A percentile compares a stretch with the other conserved stretches of the same genome.
phyloP scores from a whole-genome alignment of 2,329 filamentous ascomycete genomes.

The Cladosporium oxysporum region DNA sequence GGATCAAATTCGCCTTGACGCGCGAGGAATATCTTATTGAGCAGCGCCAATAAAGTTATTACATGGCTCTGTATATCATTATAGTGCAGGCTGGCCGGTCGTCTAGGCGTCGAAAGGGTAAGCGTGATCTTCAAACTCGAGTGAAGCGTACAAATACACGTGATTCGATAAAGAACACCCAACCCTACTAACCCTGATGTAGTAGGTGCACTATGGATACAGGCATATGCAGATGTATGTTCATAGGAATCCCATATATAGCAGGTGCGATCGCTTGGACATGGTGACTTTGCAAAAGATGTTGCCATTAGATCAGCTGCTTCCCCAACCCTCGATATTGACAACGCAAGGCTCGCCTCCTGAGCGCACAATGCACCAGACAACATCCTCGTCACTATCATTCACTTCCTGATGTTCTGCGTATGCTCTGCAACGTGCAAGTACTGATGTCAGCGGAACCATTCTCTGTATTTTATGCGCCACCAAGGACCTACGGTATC shows the following conservation, averaged over 20 bases:
- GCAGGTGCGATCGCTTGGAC: background rate
- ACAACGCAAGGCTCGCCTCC: conserved; percentile 63
- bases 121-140: background rate
- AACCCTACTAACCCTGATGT: background rate
- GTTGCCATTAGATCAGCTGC: conserved; percentile 24
- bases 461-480: background rate
- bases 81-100: background rate
- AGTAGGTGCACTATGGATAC: background rate
- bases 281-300: background rate
- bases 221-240: background rate
- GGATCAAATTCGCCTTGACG: background rate
- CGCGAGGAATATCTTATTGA: background rate
- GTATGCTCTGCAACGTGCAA: conserved; percentile 48
- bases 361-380: conserved; percentile 67
- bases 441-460: background rate
- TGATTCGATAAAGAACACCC: background rate
- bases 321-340: conserved; percentile 63
- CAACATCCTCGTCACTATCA: conserved; percentile 62
- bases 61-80: background rate
- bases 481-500: conserved; percentile 49
- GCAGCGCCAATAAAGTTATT: background rate
- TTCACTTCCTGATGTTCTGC: conserved; percentile 72
- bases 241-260: background rate
- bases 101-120: background rate
- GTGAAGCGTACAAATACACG: background rate